Evolutionary conservation across 2,329 filamentous ascomycete species (phyloP).

Genomic region (Colletotrichum ledebouriae): DNA sequence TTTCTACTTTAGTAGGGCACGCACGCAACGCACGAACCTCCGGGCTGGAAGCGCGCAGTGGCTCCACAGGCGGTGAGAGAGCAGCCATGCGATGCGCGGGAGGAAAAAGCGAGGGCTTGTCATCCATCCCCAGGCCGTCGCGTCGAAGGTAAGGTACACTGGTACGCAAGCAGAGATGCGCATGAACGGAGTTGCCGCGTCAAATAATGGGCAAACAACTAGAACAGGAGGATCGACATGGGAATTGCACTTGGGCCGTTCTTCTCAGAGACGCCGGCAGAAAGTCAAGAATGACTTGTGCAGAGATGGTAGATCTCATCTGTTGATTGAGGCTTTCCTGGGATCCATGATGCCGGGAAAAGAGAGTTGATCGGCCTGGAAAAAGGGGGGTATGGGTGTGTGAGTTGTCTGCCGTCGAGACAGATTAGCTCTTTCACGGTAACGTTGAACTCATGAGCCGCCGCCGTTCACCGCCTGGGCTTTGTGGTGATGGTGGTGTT

Average conservation of each 20-base stretch:
- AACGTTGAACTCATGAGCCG: background rate
- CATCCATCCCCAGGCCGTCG: no score
- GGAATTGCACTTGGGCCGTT: conserved; percentile 18
- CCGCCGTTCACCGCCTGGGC: conserved; percentile 21
- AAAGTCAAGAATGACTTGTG: conserved; percentile 19
- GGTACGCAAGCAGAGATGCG: conserved; percentile 5
- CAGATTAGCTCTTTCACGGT: background rate
- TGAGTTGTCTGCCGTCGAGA: background rate
- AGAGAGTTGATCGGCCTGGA: conserved; percentile 20
- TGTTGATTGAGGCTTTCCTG: conserved; percentile 11
- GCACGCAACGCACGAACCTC: background rate
- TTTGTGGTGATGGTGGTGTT: background rate
- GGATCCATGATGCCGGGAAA: conserved; percentile 36
- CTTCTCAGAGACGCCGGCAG: background rate
- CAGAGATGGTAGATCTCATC: background rate
- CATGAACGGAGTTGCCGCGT: conserved; percentile 14
- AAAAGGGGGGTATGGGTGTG: conserved; percentile 9
- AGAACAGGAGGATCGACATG: conserved; percentile 25
- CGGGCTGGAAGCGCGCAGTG: background rate
- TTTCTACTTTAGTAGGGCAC: conserved; percentile 2
- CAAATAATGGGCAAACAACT: conserved; percentile 3
- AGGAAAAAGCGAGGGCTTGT: no score
- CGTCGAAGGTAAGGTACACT: background rate
- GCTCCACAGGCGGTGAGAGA: conserved; percentile 7
- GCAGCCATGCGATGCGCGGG: no score